These are phyloP conservation scores for Euphorbia lathyris DNA, from an alignment of 345 rosid genomes.

Conservation along the genomic window DNA sequence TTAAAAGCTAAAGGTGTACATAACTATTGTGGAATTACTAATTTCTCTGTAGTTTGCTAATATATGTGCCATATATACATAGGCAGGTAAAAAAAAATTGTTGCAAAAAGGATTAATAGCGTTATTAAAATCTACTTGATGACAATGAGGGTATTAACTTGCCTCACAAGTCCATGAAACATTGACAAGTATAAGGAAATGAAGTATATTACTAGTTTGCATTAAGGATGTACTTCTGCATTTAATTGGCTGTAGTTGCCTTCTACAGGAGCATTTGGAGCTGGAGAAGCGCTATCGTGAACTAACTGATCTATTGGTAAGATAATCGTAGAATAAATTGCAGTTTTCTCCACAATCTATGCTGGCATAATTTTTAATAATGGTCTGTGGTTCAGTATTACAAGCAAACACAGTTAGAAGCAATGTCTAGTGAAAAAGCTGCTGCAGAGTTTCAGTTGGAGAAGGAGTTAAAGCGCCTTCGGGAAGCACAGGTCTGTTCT, in stretches of 20 bases:
- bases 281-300: slow-evolving; percentile 98
- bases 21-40: neutral
- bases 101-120: no score
- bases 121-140: no score
- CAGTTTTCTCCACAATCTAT: slow-evolving; percentile 3
- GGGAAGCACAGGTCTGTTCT: slow-evolving; percentile 71
- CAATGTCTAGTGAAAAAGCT: slow-evolving; percentile 98
- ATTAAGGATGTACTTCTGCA: slow-evolving; percentile 7
- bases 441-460: slow-evolving; percentile 98
- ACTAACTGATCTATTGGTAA: slow-evolving; percentile 95
- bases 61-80: no score
- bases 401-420: slow-evolving; percentile 98
- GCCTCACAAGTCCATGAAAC: neutral
- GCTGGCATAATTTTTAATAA: slow-evolving; percentile 8
- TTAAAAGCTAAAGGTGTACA: neutral
- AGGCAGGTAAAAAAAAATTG: no score
- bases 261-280: slow-evolving; percentile 89
- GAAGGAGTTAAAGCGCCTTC: slow-evolving; percentile 82
- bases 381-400: slow-evolving; percentile 57
- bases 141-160: neutral
- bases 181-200: slow-evolving; percentile 10
- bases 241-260: slow-evolving; percentile 28
- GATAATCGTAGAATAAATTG: slow-evolving; percentile 15
- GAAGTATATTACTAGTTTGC: neutral
- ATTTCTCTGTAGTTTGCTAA: neutral